Percentiles rank a stretch among this genome's conserved stretches.
phyloP scores from a whole-genome alignment of 371 early-diverging fungal species.

The Parasitella parasitica region DNA sequence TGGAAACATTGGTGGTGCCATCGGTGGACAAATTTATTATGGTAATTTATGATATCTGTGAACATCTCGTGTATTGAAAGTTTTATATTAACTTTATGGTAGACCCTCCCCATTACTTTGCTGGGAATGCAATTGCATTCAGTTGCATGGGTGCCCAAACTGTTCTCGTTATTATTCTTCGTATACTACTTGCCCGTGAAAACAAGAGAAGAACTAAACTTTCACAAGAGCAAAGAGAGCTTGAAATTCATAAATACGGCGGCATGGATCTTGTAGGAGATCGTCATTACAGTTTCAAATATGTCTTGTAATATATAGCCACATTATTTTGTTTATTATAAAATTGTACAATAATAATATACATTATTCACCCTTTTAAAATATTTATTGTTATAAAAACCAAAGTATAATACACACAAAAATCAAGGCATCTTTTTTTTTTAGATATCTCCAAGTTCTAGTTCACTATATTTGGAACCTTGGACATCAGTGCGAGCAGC shows the following conservation, averaged over 20 bases:
- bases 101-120: conserved; percentile 30
- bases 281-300: conserved; percentile 34
- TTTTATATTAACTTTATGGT: neutral
- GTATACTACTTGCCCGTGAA: conserved; percentile 24
- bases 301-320: conserved; percentile 14
- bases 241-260: conserved; percentile 34
- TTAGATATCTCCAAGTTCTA: conserved; percentile 28
- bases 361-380: neutral
- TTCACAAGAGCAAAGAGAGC: conserved; percentile 24
- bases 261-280: conserved; percentile 50
- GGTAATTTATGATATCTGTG: conserved; percentile 19
- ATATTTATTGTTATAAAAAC: neutral
- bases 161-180: conserved; percentile 14
- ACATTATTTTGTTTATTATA: neutral
- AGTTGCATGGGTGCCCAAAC: conserved; percentile 32
- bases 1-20: conserved; percentile 39
- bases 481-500: conserved; percentile 18
- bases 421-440: no score
- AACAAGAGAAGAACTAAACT: conserved; percentile 32
- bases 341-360: neutral
- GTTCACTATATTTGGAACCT: conserved; percentile 27
- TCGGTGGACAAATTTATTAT: conserved; percentile 42
- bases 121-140: conserved; percentile 31
- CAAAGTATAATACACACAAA: neutral
- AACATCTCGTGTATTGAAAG: neutral